These are phyloP conservation scores for Wallacemonas sp. DNA, from an alignment of 208 protist species.

Conservation along the genomic window DNA sequence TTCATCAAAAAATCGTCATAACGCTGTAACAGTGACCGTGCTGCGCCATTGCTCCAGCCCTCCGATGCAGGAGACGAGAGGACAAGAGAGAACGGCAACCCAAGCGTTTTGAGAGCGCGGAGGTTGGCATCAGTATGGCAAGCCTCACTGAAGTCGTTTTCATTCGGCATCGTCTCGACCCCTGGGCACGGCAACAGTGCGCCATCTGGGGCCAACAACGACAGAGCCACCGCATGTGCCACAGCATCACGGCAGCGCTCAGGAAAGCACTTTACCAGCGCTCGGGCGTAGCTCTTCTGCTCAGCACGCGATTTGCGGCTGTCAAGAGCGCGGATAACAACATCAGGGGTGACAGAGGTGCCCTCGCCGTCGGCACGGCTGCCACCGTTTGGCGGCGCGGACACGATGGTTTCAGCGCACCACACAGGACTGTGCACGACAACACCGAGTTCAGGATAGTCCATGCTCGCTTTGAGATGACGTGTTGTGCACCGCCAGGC, in stretches of 20 bases:
- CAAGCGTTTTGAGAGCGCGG: neutral
- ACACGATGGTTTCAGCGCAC: conserved; percentile 25
- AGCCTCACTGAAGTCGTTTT: conserved; percentile 24
- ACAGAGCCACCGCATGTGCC: conserved; percentile 29
- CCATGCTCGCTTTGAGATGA: conserved; percentile 34
- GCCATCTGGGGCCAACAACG: conserved; percentile 46
- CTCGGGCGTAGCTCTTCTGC: conserved; percentile 25
- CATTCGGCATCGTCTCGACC: conserved; percentile 24
- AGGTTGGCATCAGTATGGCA: conserved; percentile 14
- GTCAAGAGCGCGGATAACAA: conserved; percentile 29
- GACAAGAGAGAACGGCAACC: conserved; percentile 5
- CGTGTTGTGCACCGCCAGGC: conserved; percentile 22
- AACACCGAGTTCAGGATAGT: conserved; percentile 46
- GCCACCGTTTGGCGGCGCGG: conserved; percentile 9
- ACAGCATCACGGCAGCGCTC: conserved; percentile 37
- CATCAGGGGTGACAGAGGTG: neutral
- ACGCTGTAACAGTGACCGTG: neutral
- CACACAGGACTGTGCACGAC: neutral
- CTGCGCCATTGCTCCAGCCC: neutral
- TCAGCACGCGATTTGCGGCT: conserved; percentile 65
- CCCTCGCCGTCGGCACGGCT: neutral
- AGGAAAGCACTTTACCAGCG: conserved; percentile 44
- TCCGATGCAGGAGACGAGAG: neutral
- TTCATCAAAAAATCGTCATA: neutral
- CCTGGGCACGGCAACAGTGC: conserved; percentile 30